A percentile compares a stretch with the other conserved stretches of the same genome.
These are phyloP conservation scores for Capronia epimyces DNA, from an alignment of 2,329 filamentous ascomycete genomes.

Conservation along the genomic window DNA sequence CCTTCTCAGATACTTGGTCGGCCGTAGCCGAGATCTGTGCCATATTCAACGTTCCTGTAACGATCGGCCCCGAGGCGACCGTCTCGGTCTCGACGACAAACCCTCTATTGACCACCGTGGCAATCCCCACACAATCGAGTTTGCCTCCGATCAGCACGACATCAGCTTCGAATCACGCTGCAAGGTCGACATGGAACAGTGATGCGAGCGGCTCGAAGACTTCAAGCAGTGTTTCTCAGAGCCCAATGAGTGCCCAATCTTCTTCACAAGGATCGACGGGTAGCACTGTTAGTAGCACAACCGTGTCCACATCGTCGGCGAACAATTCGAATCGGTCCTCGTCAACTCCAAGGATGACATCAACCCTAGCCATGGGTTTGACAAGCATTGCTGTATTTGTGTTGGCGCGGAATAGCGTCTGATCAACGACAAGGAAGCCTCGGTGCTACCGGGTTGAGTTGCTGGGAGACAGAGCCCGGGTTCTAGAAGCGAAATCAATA, in stretches of 20 bases:
- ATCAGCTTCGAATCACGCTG: neutral
- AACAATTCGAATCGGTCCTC: neutral
- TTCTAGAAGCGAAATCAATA: conserved; percentile 21
- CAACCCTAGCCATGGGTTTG: conserved; percentile 7
- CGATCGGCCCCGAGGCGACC: conserved; percentile 25
- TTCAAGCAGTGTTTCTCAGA: neutral
- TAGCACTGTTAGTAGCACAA: neutral
- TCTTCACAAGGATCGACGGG: neutral
- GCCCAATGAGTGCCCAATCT: neutral
- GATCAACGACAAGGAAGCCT: conserved; percentile 3
- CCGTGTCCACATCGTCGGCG: neutral
- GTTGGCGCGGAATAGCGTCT: conserved; percentile 1
- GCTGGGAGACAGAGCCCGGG: neutral
- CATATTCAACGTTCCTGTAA: conserved; percentile 20
- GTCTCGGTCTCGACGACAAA: conserved; percentile 13
- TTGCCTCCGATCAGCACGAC: conserved; percentile 17
- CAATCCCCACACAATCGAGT: conserved; percentile 16
- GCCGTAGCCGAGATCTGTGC: conserved; percentile 25
- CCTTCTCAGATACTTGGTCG: conserved; percentile 18
- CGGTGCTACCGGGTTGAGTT: neutral
- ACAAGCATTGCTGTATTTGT: conserved; percentile 6
- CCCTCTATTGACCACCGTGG: conserved; percentile 23
- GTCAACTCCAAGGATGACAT: conserved; percentile 2
- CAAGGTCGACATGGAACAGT: conserved; percentile 1
- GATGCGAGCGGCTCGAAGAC: neutral